These are phyloP conservation scores for Limnanthes douglasii DNA, from an alignment of 345 rosid genomes.

Conservation along the genomic window DNA sequence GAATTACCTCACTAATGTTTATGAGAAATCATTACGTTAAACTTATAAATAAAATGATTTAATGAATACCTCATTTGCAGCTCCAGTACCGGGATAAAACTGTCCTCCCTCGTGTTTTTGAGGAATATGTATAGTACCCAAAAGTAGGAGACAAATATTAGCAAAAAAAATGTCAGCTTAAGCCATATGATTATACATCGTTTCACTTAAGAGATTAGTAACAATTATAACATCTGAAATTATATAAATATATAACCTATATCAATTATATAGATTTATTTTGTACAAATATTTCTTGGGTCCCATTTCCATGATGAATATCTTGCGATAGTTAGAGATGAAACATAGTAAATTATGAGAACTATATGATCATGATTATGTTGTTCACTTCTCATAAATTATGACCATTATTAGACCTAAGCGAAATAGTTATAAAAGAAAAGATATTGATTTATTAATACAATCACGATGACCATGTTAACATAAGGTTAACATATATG, in stretches of 20 bases:
- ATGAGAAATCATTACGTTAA: too few species aligned
- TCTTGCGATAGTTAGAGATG: slow-evolving; percentile 40
- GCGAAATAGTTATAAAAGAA: slow-evolving; percentile 8
- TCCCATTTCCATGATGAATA: slow-evolving; percentile 98
- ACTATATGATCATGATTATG: slow-evolving; percentile 1
- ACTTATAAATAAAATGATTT: slow-evolving; percentile 5
- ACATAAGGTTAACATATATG: too few species aligned
- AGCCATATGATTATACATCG: slow-evolving; percentile 2
- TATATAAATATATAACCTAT: too few species aligned
- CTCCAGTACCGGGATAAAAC: slow-evolving; percentile 92
- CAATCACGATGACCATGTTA: too few species aligned
- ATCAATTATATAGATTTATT: slow-evolving; percentile 78
- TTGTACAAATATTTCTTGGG: slow-evolving; percentile 84
- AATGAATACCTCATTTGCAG: slow-evolving; percentile 90
- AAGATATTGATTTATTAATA: too few species aligned
- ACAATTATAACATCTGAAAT: too few species aligned
- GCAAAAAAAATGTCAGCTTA: slow-evolving; percentile 2
- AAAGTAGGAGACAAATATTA: slow-evolving; percentile 1
- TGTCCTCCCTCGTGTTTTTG: slow-evolving; percentile 89
- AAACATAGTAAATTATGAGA: not conserved
- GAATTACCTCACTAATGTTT: too few species aligned
- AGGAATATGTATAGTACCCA: slow-evolving; percentile 85
- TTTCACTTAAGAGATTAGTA: not conserved
- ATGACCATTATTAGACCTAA: slow-evolving; percentile 7
- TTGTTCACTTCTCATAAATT: not conserved